Evolutionary conservation across 768 basidiomycete genomes (phyloP).

Genomic region (Leucogyrophana mollusca): DNA sequence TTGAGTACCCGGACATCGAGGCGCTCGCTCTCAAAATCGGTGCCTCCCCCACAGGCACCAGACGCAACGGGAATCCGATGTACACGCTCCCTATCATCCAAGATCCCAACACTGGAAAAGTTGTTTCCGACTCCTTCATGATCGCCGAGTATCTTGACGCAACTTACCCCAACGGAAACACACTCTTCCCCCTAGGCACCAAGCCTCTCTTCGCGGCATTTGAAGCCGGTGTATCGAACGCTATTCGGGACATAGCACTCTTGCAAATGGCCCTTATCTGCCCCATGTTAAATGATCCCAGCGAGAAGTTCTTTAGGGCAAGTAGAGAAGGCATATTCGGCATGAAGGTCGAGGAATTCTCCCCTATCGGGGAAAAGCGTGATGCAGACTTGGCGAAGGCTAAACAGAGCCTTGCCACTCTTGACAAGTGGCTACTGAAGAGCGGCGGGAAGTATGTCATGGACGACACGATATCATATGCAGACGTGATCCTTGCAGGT

Average conservation of each 20-base stretch:
- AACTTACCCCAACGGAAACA: constrained; percentile 39
- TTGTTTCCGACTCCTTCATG: constrained; percentile 37
- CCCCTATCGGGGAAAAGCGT: not conserved
- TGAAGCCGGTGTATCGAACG: not conserved
- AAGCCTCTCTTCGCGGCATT: constrained; percentile 36
- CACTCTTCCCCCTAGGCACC: constrained; percentile 35
- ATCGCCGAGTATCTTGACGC: constrained; percentile 49
- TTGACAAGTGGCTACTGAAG: constrained; percentile 13
- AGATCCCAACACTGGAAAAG: constrained; percentile 36
- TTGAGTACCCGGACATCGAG: constrained; percentile 34
- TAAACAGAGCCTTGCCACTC: not conserved
- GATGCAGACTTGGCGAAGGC: not conserved
- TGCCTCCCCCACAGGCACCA: constrained; percentile 32
- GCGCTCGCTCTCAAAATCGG: constrained; percentile 33
- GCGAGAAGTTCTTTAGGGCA: not conserved
- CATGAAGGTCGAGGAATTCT: not conserved
- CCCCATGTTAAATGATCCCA: not conserved
- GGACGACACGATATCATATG: constrained; percentile 36
- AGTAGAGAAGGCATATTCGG: not conserved
- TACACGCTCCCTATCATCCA: constrained; percentile 48
- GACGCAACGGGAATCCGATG: constrained; percentile 28
- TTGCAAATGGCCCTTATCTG: not conserved
- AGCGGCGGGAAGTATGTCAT: constrained; percentile 33
- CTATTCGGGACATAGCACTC: not conserved
- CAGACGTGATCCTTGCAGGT: constrained; percentile 38